These are phyloP conservation scores for Rhinocladiella similis DNA, from an alignment of 2,329 filamentous ascomycete genomes.

Conservation along the genomic window DNA sequence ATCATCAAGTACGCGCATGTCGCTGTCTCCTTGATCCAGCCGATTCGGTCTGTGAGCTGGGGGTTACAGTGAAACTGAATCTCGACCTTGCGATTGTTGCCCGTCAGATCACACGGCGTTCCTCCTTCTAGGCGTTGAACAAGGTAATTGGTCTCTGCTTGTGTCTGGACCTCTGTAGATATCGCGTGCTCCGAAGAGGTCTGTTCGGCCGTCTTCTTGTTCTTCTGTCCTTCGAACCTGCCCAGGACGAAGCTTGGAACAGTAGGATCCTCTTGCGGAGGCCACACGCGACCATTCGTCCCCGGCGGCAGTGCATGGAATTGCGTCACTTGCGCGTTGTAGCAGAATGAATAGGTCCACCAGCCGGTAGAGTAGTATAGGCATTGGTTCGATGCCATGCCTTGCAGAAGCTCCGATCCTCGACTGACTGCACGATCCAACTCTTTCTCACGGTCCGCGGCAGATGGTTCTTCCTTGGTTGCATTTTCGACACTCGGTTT, in stretches of 20 bases:
- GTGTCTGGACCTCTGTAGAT: slow-evolving; percentile 70
- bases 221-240: slow-evolving; percentile 45
- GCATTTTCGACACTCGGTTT: slow-evolving; percentile 61
- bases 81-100: slow-evolving; percentile 77
- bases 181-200: slow-evolving; percentile 30
- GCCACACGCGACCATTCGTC: slow-evolving; percentile 65
- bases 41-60: slow-evolving; percentile 72
- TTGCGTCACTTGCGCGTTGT: slow-evolving; percentile 81
- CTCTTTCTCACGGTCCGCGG: slow-evolving; percentile 72
- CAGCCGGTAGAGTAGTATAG: slow-evolving; percentile 83
- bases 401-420: slow-evolving; percentile 76
- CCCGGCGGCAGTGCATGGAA: slow-evolving; percentile 79
- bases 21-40: slow-evolving; percentile 88
- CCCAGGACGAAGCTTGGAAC: slow-evolving; percentile 79
- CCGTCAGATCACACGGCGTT: slow-evolving; percentile 83
- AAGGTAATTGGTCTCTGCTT: slow-evolving; percentile 81
- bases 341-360: slow-evolving; percentile 97
- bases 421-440: slow-evolving; percentile 72
- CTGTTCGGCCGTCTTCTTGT: slow-evolving; percentile 29
- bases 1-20: slow-evolving; percentile 94
- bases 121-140: slow-evolving; percentile 79
- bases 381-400: slow-evolving; percentile 71
- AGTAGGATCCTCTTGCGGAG: slow-evolving; percentile 73
- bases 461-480: slow-evolving; percentile 65
- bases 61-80: slow-evolving; percentile 78